These are phyloP conservation scores for Yarrowia hollandica DNA, from an alignment of 805 yeast genomes.

Conservation along the genomic window DNA sequence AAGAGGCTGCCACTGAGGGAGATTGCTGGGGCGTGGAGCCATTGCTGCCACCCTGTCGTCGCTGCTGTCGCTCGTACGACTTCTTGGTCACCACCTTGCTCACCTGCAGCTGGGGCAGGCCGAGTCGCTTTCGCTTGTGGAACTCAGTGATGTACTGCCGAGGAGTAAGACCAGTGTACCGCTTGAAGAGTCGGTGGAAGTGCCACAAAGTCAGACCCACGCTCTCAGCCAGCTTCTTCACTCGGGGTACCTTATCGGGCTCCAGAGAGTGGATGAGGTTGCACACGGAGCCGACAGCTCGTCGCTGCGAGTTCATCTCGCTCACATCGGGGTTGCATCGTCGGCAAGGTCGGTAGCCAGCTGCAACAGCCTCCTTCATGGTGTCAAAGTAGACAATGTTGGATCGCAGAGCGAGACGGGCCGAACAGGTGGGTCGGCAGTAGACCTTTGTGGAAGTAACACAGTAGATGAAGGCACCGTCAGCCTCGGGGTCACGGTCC, in stretches of 20 bases:
- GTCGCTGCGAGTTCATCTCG: slow-evolving; percentile 28
- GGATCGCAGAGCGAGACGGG: slow-evolving; percentile 44
- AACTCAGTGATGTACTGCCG: slow-evolving; percentile 29
- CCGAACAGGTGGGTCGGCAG: slow-evolving; percentile 71
- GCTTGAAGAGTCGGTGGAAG: slow-evolving; percentile 27
- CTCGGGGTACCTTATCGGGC: slow-evolving; percentile 27
- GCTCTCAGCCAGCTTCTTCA: slow-evolving; percentile 27
- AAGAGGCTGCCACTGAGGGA: not conserved
- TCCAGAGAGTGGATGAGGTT: slow-evolving; percentile 28
- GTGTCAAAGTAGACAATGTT: slow-evolving; percentile 48
- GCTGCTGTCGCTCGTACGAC: slow-evolving; percentile 24
- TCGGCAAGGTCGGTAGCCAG: slow-evolving; percentile 55
- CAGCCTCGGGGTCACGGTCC: slow-evolving; percentile 50
- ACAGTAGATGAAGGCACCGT: slow-evolving; percentile 47
- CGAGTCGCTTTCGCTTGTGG: slow-evolving; percentile 27
- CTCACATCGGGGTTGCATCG: slow-evolving; percentile 52
- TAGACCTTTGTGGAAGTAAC: slow-evolving; percentile 42
- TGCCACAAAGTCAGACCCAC: slow-evolving; percentile 28
- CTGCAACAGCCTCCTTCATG: slow-evolving; percentile 46
- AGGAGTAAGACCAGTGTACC: slow-evolving; percentile 26
- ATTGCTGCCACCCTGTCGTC: not conserved
- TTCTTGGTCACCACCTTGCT: slow-evolving; percentile 26
- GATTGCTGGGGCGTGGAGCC: slow-evolving; percentile 9
- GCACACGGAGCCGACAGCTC: slow-evolving; percentile 23
- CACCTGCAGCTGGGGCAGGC: slow-evolving; percentile 23